Conservation (phyloP, 1,284 basidiomycete species). For the Rhizoctonia solani region DNA sequence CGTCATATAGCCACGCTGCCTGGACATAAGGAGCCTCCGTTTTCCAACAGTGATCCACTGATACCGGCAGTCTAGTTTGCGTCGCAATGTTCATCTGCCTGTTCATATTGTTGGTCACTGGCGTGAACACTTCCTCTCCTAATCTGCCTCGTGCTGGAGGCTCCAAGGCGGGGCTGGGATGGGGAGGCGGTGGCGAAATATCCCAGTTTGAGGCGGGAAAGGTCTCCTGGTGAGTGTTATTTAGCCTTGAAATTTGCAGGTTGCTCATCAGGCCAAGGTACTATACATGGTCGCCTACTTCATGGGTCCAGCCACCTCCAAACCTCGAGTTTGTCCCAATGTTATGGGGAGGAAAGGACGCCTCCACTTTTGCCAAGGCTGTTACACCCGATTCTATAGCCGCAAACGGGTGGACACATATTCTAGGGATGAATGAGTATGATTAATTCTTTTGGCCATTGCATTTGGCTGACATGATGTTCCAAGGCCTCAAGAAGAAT, state of each 20-base stretch:
- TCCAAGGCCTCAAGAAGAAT: constrained; percentile 9
- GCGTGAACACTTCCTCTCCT: background rate
- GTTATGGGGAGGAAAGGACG: constrained; percentile 49
- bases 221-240: constrained; percentile 20
- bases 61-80: no score
- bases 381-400: constrained; percentile 45
- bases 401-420: constrained; percentile 41
- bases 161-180: constrained; percentile 17
- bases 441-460: background rate
- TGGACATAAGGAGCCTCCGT: background rate
- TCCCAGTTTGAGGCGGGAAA: constrained; percentile 23
- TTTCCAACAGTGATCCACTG: no score
- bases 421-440: constrained; percentile 48
- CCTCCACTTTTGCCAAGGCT: constrained; percentile 42
- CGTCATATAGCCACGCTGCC: background rate
- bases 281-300: constrained; percentile 35
- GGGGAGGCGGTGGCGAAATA: constrained; percentile 28
- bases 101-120: background rate
- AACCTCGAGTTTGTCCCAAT: constrained; percentile 46
- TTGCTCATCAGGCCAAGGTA: no score
- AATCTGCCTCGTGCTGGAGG: background rate
- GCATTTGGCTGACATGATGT: background rate
- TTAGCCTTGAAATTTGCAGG: no score
- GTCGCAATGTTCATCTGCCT: no score
- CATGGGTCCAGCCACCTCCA: constrained; percentile 26